Evolutionary conservation across 2,329 filamentous ascomycete species (phyloP).

Genomic region (Fusarium newnesense): DNA sequence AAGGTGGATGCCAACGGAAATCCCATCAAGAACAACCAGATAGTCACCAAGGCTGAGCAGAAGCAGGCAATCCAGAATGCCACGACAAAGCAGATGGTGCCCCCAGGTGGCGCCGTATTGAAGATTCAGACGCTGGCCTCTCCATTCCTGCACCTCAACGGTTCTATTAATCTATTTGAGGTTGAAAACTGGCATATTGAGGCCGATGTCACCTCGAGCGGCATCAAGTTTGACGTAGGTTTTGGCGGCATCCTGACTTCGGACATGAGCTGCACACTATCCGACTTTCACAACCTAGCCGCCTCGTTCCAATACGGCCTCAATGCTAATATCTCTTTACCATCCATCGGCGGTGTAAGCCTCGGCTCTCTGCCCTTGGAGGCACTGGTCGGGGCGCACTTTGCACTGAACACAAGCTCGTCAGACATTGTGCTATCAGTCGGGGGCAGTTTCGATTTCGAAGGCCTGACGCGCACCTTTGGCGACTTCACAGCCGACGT

Average conservation of each 20-base stretch:
- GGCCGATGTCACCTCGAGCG: not conserved
- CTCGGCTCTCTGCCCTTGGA: not conserved
- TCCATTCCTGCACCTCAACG: not conserved
- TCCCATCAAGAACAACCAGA: conserved; percentile 5
- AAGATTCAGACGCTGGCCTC: not conserved
- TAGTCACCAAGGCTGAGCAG: not conserved
- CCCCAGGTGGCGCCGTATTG: not conserved
- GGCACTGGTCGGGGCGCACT: not conserved
- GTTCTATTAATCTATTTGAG: not conserved
- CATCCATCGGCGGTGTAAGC: not conserved
- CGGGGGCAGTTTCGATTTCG: not conserved
- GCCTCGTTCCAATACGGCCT: not conserved
- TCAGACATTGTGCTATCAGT: not conserved
- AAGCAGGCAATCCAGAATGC: not conserved
- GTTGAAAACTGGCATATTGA: not conserved
- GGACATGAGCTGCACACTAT: not conserved
- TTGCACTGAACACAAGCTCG: not conserved
- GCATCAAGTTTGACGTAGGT: not conserved
- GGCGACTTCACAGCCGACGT: not conserved
- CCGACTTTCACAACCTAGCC: not conserved
- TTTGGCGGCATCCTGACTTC: not conserved
- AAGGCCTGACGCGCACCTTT: not conserved
- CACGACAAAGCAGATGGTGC: not conserved
- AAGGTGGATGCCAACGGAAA: not conserved
- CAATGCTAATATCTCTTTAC: not conserved